Evolutionary conservation across 495 filamentous ascomycete genomes (phyloP), one percentile per base, ranked within the genome.

Genomic region (Hypoxylon cercidicola): DNA sequence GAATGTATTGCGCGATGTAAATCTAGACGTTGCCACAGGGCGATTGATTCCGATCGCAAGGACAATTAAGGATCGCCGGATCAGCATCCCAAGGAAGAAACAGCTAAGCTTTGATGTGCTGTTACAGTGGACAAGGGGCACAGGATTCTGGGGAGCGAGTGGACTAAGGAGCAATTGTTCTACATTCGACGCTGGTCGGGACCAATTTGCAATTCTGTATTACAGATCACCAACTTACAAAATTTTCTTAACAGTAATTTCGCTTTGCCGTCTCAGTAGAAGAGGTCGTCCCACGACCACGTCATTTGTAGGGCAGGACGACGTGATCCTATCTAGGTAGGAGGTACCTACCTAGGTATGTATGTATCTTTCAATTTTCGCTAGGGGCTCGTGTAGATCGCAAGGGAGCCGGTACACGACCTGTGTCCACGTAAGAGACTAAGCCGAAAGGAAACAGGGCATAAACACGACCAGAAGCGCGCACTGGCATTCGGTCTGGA

Each of bases 341-440:
- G n/a, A n/a, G n/a, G n/a, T n/a, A n/a, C n/a, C n/a, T n/a, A n/a
- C n/a, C n/a, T n/a, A n/a, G n/a, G n/a, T n/a, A n/a, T n/a, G n/a
- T n/a, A n/a, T 25, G 2, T 25, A 25, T 13, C 30, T 54, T 13
- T 39, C 47, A 21, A 47, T 56, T 60, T 46, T 52, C 25, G 39
- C 51, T 34, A 59, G 52, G 57, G 56, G 51, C 16, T 18, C n/a
- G 50, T 47, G 63, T 53, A 47, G 53, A 67, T 67, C 64, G 19
- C 53, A 53, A 43, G 19, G 16, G 25, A 9, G 21, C 35, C 54
- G 64, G 48, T 58, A 58, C 53, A 54, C 64, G 23, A 34, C 57
- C 12, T 58, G 46, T 49, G 59, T 62, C 64, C 64, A 68, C 64
- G 64, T 68, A 68, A 59, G 59, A 59, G 41, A 40, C 64, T 59